phyloP scores from a whole-genome alignment of 1,139 yeast genomes.

The Geotrichum macrosporum region DNA sequence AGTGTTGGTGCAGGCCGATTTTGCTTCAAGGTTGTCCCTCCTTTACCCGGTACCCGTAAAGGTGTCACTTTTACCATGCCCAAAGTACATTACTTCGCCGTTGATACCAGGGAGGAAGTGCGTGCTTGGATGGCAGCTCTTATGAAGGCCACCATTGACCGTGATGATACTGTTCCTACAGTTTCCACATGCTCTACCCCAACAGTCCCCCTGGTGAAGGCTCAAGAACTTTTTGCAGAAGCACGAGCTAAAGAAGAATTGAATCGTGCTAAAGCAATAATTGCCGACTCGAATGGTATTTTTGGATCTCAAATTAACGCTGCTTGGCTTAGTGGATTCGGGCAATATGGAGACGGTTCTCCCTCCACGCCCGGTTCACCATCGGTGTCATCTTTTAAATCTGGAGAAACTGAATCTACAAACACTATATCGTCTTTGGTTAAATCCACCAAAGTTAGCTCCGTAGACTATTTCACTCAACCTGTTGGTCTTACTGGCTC shows the following conservation, averaged over 20 bases:
- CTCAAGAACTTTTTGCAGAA: constrained; percentile 77
- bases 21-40: constrained; percentile 93
- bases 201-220: constrained; percentile 78
- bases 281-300: constrained; percentile 22
- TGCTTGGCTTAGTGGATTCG: constrained; percentile 17
- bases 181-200: constrained; percentile 95
- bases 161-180: constrained; percentile 91
- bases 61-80: constrained; percentile 97
- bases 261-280: constrained; percentile 31
- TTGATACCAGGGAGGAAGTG: constrained; percentile 86
- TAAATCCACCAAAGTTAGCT: background rate
- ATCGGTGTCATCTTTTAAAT: constrained; percentile 26
- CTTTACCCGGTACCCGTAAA: constrained; percentile 93
- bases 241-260: constrained; percentile 43
- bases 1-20: constrained; percentile 91
- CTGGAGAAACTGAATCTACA: constrained; percentile 31
- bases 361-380: constrained; percentile 28
- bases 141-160: constrained; percentile 92
- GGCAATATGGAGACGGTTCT: constrained; percentile 12
- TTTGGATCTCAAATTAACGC: constrained; percentile 8
- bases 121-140: constrained; percentile 92
- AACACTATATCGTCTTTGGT: constrained; percentile 22
- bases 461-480: constrained; percentile 2
- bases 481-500: background rate
- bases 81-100: constrained; percentile 92